These are phyloP conservation scores for Carex scoparia DNA, from an alignment of 176 grass and related monocot genomes.

Conservation along the genomic window DNA sequence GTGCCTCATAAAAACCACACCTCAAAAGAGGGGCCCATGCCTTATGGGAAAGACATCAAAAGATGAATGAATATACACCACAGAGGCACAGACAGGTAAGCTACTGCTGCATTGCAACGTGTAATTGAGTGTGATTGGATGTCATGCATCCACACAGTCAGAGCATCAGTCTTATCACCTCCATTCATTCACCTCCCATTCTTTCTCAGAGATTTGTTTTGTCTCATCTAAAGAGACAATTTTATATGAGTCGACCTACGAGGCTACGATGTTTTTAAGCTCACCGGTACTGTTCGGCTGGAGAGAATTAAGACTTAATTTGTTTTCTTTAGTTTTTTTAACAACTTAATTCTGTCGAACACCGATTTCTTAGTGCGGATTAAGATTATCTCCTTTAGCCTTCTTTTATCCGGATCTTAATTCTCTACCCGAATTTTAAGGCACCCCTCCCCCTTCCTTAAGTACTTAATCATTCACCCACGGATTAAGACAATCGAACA, in stretches of 20 bases:
- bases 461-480: too few species aligned
- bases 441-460: too few species aligned
- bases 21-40: not conserved
- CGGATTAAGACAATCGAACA: too few species aligned
- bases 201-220: not conserved
- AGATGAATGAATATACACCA: not conserved
- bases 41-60: not conserved
- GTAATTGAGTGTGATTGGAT: not conserved
- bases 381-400: too few species aligned
- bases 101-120: not conserved
- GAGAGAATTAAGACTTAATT: too few species aligned
- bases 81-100: not conserved
- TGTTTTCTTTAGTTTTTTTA: too few species aligned
- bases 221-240: conserved; percentile 4
- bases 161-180: not conserved
- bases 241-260: not conserved
- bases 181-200: not conserved
- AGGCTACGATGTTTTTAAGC: too few species aligned
- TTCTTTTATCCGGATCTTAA: too few species aligned
- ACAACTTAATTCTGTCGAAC: too few species aligned
- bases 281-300: too few species aligned
- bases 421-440: too few species aligned
- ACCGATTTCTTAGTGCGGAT: too few species aligned
- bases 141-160: not conserved
- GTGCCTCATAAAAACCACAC: conserved; percentile 7